These are phyloP conservation scores for Gonapodya prolifera DNA, from an alignment of 192 early-diverging fungal genomes.

Conservation along the genomic window DNA sequence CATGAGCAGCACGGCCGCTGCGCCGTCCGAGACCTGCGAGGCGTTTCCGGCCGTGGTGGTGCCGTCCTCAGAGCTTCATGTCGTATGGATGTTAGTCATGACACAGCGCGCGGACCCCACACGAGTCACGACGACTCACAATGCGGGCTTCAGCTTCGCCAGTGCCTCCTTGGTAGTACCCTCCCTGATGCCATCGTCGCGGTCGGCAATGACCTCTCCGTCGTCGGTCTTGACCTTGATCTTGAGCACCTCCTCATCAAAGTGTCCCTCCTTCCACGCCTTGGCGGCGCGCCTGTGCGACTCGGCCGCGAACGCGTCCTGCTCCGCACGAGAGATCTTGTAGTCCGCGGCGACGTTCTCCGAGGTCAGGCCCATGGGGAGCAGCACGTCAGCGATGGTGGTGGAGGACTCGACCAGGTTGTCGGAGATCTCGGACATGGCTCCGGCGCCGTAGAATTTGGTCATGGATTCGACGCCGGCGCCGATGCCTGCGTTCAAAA, in stretches of 20 bases:
- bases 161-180: slow-evolving; percentile 62
- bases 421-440: slow-evolving; percentile 58
- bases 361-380: slow-evolving; percentile 70
- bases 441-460: slow-evolving; percentile 72
- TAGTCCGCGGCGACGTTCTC: slow-evolving; percentile 93
- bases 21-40: slow-evolving; percentile 97
- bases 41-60: slow-evolving; percentile 89
- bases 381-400: slow-evolving; percentile 40
- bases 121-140: no score
- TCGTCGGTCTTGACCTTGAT: slow-evolving; percentile 33
- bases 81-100: no score
- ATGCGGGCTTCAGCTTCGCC: slow-evolving; percentile 48
- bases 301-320: slow-evolving; percentile 79
- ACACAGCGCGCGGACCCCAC: no score
- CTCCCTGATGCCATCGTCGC: slow-evolving; percentile 83
- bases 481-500: no score
- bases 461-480: slow-evolving; percentile 97
- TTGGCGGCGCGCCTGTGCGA: slow-evolving; percentile 72
- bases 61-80: slow-evolving; percentile 63
- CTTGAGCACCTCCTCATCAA: slow-evolving; percentile 82
- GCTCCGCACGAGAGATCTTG: slow-evolving; percentile 64
- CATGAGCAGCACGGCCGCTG: slow-evolving; percentile 92
- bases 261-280: slow-evolving; percentile 82
- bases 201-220: slow-evolving; percentile 48
- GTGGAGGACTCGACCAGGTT: slow-evolving; percentile 62